Conservation (phyloP, 306 rosid species). For the Vachellia collinsii region DNA sequence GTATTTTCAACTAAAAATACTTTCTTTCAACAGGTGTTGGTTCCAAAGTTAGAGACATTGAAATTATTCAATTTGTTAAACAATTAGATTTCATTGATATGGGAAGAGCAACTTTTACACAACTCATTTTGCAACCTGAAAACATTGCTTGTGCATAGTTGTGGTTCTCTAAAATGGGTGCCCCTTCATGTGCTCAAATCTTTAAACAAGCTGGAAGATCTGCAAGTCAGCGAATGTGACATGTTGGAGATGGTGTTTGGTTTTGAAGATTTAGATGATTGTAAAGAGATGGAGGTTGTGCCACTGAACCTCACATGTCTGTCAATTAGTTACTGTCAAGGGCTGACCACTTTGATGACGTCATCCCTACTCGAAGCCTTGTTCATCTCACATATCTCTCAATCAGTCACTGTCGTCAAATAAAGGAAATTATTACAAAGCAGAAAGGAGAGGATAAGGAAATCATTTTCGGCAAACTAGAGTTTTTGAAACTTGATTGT, state of each 20-base stretch:
- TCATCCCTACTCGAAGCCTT: background rate
- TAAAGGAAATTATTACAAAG: background rate
- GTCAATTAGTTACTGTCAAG: accelerated
- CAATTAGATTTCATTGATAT: background rate
- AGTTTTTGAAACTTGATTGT: background rate
- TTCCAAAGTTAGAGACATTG: background rate
- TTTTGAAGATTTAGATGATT: background rate
- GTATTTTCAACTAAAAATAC: background rate
- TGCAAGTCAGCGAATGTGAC: accelerated
- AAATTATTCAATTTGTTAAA: background rate
- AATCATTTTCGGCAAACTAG: background rate
- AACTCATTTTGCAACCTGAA: background rate
- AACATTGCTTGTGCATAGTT: accelerated
- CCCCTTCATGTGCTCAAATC: background rate
- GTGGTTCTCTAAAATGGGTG: background rate
- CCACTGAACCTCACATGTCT: background rate
- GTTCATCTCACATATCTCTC: background rate
- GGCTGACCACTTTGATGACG: background rate
- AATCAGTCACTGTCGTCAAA: accelerated
- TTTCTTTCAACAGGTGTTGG: background rate
- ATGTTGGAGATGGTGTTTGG: background rate
- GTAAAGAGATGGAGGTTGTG: background rate
- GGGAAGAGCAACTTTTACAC: background rate
- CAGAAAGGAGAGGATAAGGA: background rate
- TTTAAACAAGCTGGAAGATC: background rate